phyloP scores from a whole-genome alignment of 2,329 filamentous ascomycete species.

The Exophiala bonariae region DNA sequence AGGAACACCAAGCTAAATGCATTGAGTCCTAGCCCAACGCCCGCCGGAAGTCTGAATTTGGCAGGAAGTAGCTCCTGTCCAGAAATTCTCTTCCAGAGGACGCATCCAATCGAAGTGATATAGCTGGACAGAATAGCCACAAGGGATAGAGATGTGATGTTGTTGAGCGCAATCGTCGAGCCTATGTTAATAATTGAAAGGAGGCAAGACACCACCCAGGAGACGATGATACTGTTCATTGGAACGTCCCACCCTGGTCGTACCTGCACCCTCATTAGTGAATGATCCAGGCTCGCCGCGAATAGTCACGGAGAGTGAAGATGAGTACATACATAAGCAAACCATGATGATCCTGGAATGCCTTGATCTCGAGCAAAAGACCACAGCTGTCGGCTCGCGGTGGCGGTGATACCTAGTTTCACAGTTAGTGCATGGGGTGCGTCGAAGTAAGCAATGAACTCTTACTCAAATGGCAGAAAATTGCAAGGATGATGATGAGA shows the following conservation, averaged over 20 bases:
- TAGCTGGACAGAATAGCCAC: conserved; percentile 42
- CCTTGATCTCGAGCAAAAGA: conserved; percentile 45
- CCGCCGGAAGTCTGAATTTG: conserved; percentile 39
- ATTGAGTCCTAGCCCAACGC: conserved; percentile 41
- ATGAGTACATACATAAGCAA: conserved; percentile 20
- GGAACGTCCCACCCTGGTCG: conserved; percentile 26
- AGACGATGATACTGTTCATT: conserved; percentile 37
- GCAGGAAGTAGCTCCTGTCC: conserved; percentile 35
- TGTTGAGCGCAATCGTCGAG: conserved; percentile 41
- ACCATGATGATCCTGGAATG: conserved; percentile 35
- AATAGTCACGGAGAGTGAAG: conserved; percentile 10
- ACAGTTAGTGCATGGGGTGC: too few relatives aligned
- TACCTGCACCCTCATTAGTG: conserved; percentile 12
- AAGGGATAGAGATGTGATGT: conserved; percentile 41
- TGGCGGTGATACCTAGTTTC: conserved; percentile 32
- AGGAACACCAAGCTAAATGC: conserved; percentile 32
- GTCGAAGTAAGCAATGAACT: too few relatives aligned
- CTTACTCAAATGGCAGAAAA: conserved; percentile 31
- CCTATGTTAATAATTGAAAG: conserved; percentile 38
- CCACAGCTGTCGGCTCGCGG: conserved; percentile 40
- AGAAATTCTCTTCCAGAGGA: conserved; percentile 38
- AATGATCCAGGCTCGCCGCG: too few relatives aligned
- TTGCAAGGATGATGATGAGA: conserved; percentile 35
- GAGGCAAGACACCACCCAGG: conserved; percentile 46
- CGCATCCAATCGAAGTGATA: conserved; percentile 37